phyloP scores from a whole-genome alignment of 1,139 yeast species.

The Kluyveromyces sp. region DNA sequence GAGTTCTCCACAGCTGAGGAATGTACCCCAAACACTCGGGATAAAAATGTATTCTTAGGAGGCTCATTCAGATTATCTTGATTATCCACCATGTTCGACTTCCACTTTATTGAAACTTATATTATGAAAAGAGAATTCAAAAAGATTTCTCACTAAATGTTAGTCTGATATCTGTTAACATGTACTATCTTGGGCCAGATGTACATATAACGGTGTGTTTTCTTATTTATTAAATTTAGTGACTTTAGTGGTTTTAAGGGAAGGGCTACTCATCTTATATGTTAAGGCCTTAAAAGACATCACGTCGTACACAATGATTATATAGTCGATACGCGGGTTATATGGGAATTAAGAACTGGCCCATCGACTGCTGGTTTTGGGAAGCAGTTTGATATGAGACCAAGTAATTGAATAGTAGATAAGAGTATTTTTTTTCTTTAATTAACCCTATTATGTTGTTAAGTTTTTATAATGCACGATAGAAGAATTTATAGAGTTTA shows the following conservation, averaged over 20 bases:
- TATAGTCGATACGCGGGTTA: too few relatives aligned
- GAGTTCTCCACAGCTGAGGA: slow-evolving; percentile 27
- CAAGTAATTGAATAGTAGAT: too few relatives aligned
- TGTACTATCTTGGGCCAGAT: too few relatives aligned
- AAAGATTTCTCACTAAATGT: too few relatives aligned
- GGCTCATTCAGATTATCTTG: slow-evolving; percentile 6
- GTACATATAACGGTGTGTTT: background rate
- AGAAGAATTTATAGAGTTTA: background rate
- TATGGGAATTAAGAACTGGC: too few relatives aligned
- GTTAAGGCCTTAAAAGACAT: background rate
- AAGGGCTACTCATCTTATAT: background rate
- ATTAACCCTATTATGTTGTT: too few relatives aligned
- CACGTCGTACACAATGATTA: slow-evolving; percentile 1
- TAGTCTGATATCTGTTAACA: too few relatives aligned
- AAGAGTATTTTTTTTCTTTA: too few relatives aligned
- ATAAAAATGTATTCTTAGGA: slow-evolving; percentile 32
- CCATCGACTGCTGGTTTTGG: too few relatives aligned
- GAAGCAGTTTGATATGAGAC: too few relatives aligned
- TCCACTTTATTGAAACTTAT: background rate
- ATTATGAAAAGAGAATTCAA: too few relatives aligned
- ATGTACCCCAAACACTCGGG: slow-evolving; percentile 35
- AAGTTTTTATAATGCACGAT: background rate
- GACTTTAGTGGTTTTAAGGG: background rate
- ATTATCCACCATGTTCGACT: slow-evolving; percentile 6
- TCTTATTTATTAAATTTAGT: background rate